Evolutionary conservation across 108 stramenopile species (phyloP).

Genomic region (Cyclostephanos invisitatus): DNA sequence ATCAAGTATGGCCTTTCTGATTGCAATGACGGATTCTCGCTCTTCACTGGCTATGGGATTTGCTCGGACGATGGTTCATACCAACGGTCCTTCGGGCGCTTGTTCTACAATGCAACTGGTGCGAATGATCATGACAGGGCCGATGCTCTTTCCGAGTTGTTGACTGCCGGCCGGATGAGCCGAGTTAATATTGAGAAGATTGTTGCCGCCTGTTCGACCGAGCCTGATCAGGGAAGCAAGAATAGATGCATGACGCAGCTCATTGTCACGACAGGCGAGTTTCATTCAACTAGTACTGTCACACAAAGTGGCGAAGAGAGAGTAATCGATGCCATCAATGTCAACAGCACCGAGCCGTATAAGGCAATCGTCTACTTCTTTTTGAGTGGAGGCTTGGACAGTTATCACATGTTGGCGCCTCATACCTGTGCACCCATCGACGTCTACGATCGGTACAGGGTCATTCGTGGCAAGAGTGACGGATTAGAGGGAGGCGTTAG

Average conservation of each 20-base stretch:
- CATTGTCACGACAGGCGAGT: constrained; percentile 57
- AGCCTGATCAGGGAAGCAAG: constrained; percentile 17
- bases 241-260: constrained; percentile 46
- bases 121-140: constrained; percentile 33
- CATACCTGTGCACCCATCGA: constrained; percentile 37
- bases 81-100: constrained; percentile 28
- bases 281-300: constrained; percentile 57
- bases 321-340: neutral
- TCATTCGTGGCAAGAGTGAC: constrained; percentile 45
- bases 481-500: constrained; percentile 18
- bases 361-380: constrained; percentile 66
- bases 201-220: constrained; percentile 33
- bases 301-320: constrained; percentile 28
- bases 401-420: constrained; percentile 64
- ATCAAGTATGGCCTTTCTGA: constrained; percentile 56
- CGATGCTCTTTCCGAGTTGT: constrained; percentile 56
- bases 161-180: constrained; percentile 61
- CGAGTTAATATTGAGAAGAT: constrained; percentile 43
- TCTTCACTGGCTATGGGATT: constrained; percentile 21
- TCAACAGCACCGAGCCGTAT: constrained; percentile 48
- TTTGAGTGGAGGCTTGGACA: constrained; percentile 60
- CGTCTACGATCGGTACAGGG: constrained; percentile 46
- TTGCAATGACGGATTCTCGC: constrained; percentile 49
- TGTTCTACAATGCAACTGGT: constrained; percentile 25
- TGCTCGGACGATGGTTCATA: constrained; percentile 32